phyloP scores from a whole-genome alignment of 257 asterid genomes.

The Rubia yunnanensis region DNA sequence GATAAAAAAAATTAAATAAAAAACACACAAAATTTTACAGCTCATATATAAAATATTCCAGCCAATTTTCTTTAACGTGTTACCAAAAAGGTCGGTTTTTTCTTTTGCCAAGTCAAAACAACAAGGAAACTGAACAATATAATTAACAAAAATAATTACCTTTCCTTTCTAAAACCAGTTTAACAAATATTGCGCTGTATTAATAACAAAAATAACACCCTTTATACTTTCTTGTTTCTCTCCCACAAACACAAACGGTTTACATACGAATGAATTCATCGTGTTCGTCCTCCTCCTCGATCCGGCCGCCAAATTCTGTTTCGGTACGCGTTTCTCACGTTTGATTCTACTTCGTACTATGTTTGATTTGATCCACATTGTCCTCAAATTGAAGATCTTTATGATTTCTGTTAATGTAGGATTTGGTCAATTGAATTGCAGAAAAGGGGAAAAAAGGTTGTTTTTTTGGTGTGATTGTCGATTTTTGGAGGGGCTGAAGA shows the following conservation, averaged over 20 bases:
- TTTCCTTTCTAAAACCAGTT: background rate
- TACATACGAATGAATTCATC: conserved; percentile 22
- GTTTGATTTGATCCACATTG: conserved; percentile 23
- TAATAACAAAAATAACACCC: conserved; percentile 19
- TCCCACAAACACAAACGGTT: conserved; percentile 5
- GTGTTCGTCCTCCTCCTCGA: conserved; percentile 11
- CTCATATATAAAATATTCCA: conserved; percentile 22
- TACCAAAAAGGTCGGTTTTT: conserved; percentile 4
- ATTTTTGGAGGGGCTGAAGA: conserved; percentile 20
- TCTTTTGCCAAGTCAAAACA: conserved; percentile 17
- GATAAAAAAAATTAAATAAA: background rate
- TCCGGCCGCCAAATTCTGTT: conserved; percentile 13
- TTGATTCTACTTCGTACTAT: background rate
- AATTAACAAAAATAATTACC: background rate
- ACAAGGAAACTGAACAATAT: background rate
- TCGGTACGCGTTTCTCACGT: conserved; percentile 16
- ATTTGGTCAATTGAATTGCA: conserved; percentile 32
- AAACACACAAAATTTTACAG: conserved; percentile 12
- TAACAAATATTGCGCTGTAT: background rate
- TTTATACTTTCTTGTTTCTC: background rate
- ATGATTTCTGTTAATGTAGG: conserved; percentile 22
- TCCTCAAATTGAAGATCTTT: conserved; percentile 33
- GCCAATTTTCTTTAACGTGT: conserved; percentile 16
- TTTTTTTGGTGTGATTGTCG: conserved; percentile 7
- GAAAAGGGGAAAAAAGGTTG: conserved; percentile 12